Percentiles rank a stretch among this genome's conserved stretches.
Conservation (phyloP, 768 basidiomycete species). For the Daedaleopsis nitida region DNA sequence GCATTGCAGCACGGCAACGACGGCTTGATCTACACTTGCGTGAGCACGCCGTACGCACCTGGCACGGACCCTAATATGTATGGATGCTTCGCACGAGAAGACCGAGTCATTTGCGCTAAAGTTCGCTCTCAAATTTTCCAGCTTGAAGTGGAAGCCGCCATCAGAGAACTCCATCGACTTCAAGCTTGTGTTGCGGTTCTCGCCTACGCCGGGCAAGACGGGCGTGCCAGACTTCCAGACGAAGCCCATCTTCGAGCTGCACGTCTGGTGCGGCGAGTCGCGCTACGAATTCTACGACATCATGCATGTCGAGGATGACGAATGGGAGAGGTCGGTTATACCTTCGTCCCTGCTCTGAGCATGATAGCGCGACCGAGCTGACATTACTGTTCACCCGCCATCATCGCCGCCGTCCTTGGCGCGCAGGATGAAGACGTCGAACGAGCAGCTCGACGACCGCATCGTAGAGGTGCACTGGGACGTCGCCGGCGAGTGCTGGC, state of each 20-base stretch:
- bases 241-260: conserved; percentile 84
- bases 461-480: conserved; percentile 97
- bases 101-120: neutral
- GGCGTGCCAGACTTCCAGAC: conserved; percentile 74
- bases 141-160: conserved; percentile 98
- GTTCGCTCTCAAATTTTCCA: conserved; percentile 32
- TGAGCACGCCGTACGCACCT: conserved; percentile 73
- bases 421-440: conserved; percentile 75
- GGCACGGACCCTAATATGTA: conserved; percentile 91
- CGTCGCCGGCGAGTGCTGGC: conserved; percentile 63
- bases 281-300: conserved; percentile 84
- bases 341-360: no score
- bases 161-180: conserved; percentile 98
- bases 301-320: conserved; percentile 82
- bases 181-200: conserved; percentile 93
- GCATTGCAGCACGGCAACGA: conserved; percentile 89
- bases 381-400: no score
- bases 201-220: conserved; percentile 55
- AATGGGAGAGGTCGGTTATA: conserved; percentile 82
- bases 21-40: conserved; percentile 95
- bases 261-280: conserved; percentile 80
- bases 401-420: no score
- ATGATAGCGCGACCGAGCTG: no score
- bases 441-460: conserved; percentile 91
- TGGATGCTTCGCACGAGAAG: conserved; percentile 26